Evolutionary conservation across 257 asterid species (phyloP), one percentile per base, ranked within the genome.

Genomic region (Verbascum thapsus): DNA sequence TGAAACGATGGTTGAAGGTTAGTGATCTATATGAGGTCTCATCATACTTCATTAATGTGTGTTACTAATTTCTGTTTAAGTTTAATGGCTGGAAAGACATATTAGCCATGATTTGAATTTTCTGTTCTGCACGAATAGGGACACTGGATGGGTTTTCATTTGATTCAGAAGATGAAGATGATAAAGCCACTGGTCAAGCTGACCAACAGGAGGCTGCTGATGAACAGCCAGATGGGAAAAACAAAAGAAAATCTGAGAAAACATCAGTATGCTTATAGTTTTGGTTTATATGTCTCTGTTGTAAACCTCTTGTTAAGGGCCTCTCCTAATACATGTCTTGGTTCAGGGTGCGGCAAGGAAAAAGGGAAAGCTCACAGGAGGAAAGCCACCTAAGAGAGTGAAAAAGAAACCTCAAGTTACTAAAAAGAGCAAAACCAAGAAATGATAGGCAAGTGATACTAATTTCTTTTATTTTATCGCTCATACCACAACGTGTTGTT

Each of bases 1-100:
- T 68, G 96, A 91, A 81, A 86, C 96, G 64, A 88, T 86, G 96
- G 86, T 88, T 49, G 98, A 91, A 85, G 98, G 98, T 91, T 32
- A 67, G 71, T 16, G 35, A 35, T 69, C 63, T 34, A 23, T 55
- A 43, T 32, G 41, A 58, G 39, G 50, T 54, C 68, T 62, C 16
- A 42, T 44, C 51, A 9, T 59, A 30, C 32, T 63, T 44, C 40
- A 44, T 53, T 39, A 51, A 7, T 37, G 19, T 1, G 17, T 58
- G 10, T 19, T 38, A 44, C 10, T 12, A 15, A 47, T 43, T 35
- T 66, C 64, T 51, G 15, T 58, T 70, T 50, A 50, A 58, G 13
- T 15, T 61, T 26, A 35, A 50, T 63, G 40, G 40, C 37, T 54
- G 10, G 6, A 44, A 61, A 44, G 71, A 11, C 34, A 43, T 49